Base-by-base conservation (phyloP, 495 filamentous ascomycete species). In the Trichoderma virens region DNA sequence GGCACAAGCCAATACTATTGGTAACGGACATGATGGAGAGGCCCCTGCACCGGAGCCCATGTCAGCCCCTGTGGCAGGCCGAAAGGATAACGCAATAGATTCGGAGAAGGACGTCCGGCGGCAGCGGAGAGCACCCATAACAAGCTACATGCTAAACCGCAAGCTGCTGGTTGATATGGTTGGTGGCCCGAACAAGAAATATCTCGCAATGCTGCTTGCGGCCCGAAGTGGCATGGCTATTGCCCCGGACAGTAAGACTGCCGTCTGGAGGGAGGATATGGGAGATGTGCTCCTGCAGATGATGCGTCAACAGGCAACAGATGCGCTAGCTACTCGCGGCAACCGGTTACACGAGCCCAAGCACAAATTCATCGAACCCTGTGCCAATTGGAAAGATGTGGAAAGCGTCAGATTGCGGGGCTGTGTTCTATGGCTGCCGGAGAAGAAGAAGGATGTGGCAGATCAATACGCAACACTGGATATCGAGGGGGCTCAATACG, bases 261-360 rank as follows among this genome's bases (percentile, higher is more conserved):
- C 68, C 5, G 67, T 82, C 3, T 93, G 88, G 88, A 82, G 87
- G 18, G 43, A 76, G 38, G 88, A 93, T 68, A 91, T 92, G 86
- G 79, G 82, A n/a, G 71, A 72, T 0, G 83, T 87, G 54, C 65
- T 91, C 3, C 73, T 88, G 0, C 71, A 75, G 7, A 62, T 80
- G 34, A 78, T 90, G 77, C 76, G 85, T 3, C 68, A 73, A 16
- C 71, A 79, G 2, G 75, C 83, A 13, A 64, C 79, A 0, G 78
- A 82, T 60, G 67, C 72, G 4, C 63, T 81, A 5, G 20, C 75
- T 16, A 67, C 74, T 59, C 64, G 74, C 45, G 70, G 73, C 2
- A 60, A 31, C 0, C 62, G 74, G 23, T 71, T 70, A 61, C 62
- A 69, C 28, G 65, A 63, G 1, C 28, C 69, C 0, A 64, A 31